Base-by-base conservation (phyloP, 176 grass and related monocot species). In the Rhynchospora breviuscula region DNA sequence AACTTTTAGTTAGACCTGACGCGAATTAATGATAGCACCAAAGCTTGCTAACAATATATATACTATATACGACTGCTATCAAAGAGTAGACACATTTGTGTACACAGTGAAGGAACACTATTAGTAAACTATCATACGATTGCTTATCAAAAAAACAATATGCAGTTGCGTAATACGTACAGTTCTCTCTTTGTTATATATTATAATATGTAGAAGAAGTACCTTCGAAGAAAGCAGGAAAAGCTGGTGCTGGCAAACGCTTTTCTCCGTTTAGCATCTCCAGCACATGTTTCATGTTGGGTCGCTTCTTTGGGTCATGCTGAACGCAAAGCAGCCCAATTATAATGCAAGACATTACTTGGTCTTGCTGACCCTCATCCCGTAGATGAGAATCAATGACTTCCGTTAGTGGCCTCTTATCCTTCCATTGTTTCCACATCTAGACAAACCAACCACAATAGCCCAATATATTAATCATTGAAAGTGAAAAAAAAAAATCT, bases 171-270 rank as follows among this genome's bases (percentile, higher is more conserved):
- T n/a, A n/a, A n/a, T n/a, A n/a, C n/a, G n/a, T n/a, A 40, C 35
- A 46, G 10, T 18, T 2, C 45, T 29, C 33, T 70, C 0, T 18
- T 3, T 44, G 6, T 12, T 45, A 18, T 45, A 33, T 43, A 70
- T 14, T 5, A 15, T 5, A 40, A 2, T 40, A 40, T 2, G 4
- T 40, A 40, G 1, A 67, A 7, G 13, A 9, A 46, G 67, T 70
- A 70, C 67, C 67, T 70, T 70, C 40, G 15, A 70, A 70, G 45
- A 70, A 70, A 31, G 67, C 67, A 9, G 67, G 67, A 46, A 44
- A 70, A 19, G 67, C 44, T 33, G 67, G 67, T 18, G 0, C 14
- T 19, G 33, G 35, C 14, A 70, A 70, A n/a, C 6, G 67, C 15
- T 4, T n/a, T 45, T 46, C 17, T 0, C 40, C 46, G 15, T 8